Percentiles rank a stretch among this genome's conserved stretches.
Conservation (phyloP, 345 rosid genomes). For the Erysimum cheiranthoides region DNA sequence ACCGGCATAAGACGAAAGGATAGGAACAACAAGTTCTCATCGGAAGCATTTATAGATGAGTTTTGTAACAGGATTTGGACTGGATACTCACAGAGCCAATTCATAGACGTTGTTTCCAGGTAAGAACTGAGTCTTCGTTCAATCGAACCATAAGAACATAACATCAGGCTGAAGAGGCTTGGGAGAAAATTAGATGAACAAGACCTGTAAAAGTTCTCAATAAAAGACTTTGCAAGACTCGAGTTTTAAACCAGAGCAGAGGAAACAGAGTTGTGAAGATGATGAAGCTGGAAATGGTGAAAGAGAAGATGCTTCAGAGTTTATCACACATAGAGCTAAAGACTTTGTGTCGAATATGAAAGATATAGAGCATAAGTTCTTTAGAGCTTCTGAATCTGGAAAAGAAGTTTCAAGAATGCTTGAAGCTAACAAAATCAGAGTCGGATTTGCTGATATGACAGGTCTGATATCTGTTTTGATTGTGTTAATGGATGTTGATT, state of each 20-base stretch:
- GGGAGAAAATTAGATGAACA: slow-evolving; percentile 97
- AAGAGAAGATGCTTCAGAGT: slow-evolving; percentile 93
- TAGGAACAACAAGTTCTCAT: too few relatives aligned
- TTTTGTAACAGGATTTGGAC: too few relatives aligned
- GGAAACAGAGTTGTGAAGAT: slow-evolving; percentile 38
- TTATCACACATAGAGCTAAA: slow-evolving; percentile 93
- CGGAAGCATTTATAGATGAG: too few relatives aligned
- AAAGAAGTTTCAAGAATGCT: slow-evolving; percentile 90
- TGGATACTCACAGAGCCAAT: too few relatives aligned
- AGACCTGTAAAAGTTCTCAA: slow-evolving; percentile 53
- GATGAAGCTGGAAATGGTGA: slow-evolving; percentile 53
- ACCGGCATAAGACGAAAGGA: too few relatives aligned
- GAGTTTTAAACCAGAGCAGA: slow-evolving; percentile 40
- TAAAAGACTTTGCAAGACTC: slow-evolving; percentile 5
- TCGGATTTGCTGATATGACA: slow-evolving; percentile 67
- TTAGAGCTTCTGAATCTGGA: slow-evolving; percentile 91
- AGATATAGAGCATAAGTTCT: slow-evolving; percentile 87
- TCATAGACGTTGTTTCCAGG: too few relatives aligned
- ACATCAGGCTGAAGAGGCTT: slow-evolving; percentile 69
- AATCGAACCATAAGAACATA: slow-evolving; percentile 25
- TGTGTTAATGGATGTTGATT: slow-evolving; percentile 8
- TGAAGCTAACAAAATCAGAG: slow-evolving; percentile 76
- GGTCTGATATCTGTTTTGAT: slow-evolving; percentile 50
- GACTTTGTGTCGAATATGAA: slow-evolving; percentile 90
- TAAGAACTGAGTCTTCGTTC: too few relatives aligned